Conservation (phyloP, 176 grass and related monocot genomes). For the Zoysia japonica region DNA sequence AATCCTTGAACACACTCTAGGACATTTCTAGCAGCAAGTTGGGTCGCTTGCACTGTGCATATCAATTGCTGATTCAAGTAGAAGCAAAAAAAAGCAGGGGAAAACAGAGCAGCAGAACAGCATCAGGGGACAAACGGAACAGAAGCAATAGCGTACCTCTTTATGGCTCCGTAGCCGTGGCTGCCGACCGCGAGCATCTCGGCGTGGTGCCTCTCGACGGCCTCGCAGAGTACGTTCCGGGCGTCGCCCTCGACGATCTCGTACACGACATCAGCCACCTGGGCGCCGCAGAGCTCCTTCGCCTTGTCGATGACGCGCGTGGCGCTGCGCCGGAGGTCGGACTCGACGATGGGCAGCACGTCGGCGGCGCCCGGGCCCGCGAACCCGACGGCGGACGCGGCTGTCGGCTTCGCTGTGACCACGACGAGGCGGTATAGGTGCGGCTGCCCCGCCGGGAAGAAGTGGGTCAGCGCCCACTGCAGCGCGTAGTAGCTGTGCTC, state of each 20-base stretch:
- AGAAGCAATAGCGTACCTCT: slow-evolving; percentile 41
- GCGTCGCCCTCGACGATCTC: slow-evolving; percentile 75
- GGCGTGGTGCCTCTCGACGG: slow-evolving; percentile 72
- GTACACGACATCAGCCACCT: slow-evolving; percentile 64
- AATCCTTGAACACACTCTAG: too few species aligned
- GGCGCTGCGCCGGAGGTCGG: slow-evolving; percentile 55
- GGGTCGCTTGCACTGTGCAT: too few species aligned
- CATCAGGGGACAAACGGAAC: too few species aligned
- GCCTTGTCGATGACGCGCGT: slow-evolving; percentile 62
- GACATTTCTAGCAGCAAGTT: too few species aligned
- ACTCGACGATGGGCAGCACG: slow-evolving; percentile 48
- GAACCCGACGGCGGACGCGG: slow-evolving; percentile 63
- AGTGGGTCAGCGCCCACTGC: slow-evolving; percentile 84
- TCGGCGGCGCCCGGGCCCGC: slow-evolving; percentile 68
- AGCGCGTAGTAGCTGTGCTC: slow-evolving; percentile 93
- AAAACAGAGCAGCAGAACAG: too few species aligned
- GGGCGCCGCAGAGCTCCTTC: slow-evolving; percentile 56
- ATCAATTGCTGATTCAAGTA: too few species aligned
- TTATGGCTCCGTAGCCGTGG: slow-evolving; percentile 87
- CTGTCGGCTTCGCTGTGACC: slow-evolving; percentile 65
- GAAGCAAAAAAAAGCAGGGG: too few species aligned
- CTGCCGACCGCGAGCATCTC: slow-evolving; percentile 87
- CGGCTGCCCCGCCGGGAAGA: slow-evolving; percentile 52
- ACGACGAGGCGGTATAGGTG: slow-evolving; percentile 71
- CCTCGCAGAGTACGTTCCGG: slow-evolving; percentile 71